Percentiles rank a stretch among this genome's conserved stretches.
These are phyloP conservation scores for Puccinellia tenuiflora DNA, from an alignment of 176 grass and related monocot species.

Conservation along the genomic window DNA sequence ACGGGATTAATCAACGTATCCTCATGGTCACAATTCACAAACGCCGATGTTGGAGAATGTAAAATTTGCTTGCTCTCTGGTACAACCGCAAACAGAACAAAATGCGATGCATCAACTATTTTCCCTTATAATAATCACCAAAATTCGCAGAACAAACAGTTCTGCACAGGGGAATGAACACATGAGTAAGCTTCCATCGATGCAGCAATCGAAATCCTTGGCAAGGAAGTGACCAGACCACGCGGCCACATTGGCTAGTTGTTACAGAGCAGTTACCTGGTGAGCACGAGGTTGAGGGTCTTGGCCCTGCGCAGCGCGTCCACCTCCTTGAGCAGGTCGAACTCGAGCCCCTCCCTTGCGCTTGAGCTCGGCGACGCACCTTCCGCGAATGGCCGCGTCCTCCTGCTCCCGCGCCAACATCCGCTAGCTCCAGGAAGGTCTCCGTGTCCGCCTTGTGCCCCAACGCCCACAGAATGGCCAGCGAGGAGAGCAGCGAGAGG, in stretches of 20 bases:
- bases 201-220: background rate
- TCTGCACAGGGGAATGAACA: conserved; percentile 25
- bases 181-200: background rate
- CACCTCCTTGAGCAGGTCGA: conserved; percentile 92
- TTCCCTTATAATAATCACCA: conserved; percentile 21
- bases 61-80: too few relatives aligned
- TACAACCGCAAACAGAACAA: background rate
- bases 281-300: conserved; percentile 71
- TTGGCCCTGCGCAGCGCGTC: conserved; percentile 82
- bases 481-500: conserved; percentile 65
- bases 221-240: background rate
- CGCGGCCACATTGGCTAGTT: background rate
- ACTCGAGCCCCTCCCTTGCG: conserved; percentile 76
- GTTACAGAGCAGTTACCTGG: conserved; percentile 72
- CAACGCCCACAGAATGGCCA: too few relatives aligned
- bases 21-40: too few relatives aligned
- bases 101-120: background rate
- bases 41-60: background rate
- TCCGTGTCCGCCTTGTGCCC: too few relatives aligned
- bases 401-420: too few relatives aligned
- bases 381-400: too few relatives aligned
- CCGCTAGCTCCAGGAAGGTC: too few relatives aligned
- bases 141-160: conserved; percentile 66
- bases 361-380: conserved; percentile 75
- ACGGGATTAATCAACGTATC: too few relatives aligned